Percentiles rank a stretch among this genome's conserved stretches.
These are phyloP conservation scores for Phytophthora pini DNA, from an alignment of 352 stramenopile genomes.

Conservation along the genomic window DNA sequence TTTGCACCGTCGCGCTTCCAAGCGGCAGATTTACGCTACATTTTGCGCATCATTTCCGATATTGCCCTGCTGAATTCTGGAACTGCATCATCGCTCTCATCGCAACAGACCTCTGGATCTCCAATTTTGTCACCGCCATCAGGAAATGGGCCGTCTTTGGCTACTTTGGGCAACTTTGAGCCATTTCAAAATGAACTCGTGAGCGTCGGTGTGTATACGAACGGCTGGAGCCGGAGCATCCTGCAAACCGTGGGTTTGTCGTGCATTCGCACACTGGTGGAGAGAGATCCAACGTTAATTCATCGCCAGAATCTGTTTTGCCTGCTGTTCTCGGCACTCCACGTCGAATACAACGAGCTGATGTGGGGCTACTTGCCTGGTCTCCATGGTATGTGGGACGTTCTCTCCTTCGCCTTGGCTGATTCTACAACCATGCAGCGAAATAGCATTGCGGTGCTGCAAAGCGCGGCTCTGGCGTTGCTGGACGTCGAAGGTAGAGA, in stretches of 20 bases:
- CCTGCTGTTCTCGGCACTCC: constrained; percentile 80
- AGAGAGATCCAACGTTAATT: constrained; percentile 77
- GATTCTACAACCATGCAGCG: constrained; percentile 31
- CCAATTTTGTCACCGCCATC: constrained; percentile 33
- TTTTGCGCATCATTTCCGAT: constrained; percentile 68
- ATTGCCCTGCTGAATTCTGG: constrained; percentile 35
- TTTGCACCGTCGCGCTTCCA: constrained; percentile 76
- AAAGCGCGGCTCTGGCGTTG: constrained; percentile 64
- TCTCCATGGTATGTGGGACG: constrained; percentile 77
- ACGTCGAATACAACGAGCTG: constrained; percentile 68
- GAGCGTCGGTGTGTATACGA: constrained; percentile 47
- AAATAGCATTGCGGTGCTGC: constrained; percentile 51
- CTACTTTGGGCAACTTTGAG: constrained; percentile 32
- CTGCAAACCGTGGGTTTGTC: constrained; percentile 77
- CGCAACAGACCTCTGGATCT: constrained; percentile 17
- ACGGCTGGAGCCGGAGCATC: constrained; percentile 65
- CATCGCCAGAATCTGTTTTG: constrained; percentile 65
- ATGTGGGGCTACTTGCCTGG: constrained; percentile 70
- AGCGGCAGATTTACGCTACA: constrained; percentile 58
- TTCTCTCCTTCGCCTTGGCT: constrained; percentile 50
- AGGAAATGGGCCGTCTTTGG: constrained; percentile 12
- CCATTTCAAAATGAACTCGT: constrained; percentile 48
- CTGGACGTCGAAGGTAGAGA: constrained; percentile 73
- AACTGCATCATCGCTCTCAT: constrained; percentile 7
- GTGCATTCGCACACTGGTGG: constrained; percentile 79